Evolutionary conservation across 2,329 filamentous ascomycete species (phyloP), one percentile per base, ranked within the genome.

Genomic region (Microdochium bolleyi): DNA sequence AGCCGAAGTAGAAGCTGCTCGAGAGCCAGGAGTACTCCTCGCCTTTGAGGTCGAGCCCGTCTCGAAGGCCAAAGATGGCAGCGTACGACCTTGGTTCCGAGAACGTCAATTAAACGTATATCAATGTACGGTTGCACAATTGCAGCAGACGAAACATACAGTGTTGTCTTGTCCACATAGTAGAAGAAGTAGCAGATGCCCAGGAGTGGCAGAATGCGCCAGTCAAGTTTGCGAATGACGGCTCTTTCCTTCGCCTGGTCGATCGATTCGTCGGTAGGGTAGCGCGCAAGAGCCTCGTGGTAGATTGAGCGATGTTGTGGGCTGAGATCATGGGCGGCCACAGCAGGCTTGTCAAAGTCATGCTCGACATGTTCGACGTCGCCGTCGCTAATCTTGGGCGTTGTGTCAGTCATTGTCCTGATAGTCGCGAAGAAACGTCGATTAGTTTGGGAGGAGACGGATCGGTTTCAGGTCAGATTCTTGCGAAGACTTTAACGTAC

Each of bases 61-160:
- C 73, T 22, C 73, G 71, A 54, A 87, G 79, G 1, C 82, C 82
- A 54, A 86, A 85, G 50, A 87, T 81, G 21, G 83, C 82, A 0
- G 84, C 83, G 57, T 85, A 30, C 13, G 24, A 49, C 13, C 48
- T 30, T 19, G 22, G 48, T 30, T n/a, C 7, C 37, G 14, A 22
- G 14, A 24, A n/a, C 9, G 48, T 25, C 48, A 49, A 24, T 21
- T 9, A 49, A 5, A 25, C 24, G 24, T 9, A n/a, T 24, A 21
- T 11, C 27, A 5, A 11, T 11, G 5, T 30, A n/a, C 11, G 3
- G 48, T 30, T 16, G 13, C 24, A 27, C 19, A 46, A 11, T 22
- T 16, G 7, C 24, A 10, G 14, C 27, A 25, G 13, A 8, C 24
- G 14, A 22, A n/a, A 86, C 1, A 76, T 22, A 80, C 27, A 83